Evolutionary conservation across 2,329 filamentous ascomycete genomes (phyloP).

Genomic region (Periconia sp.): DNA sequence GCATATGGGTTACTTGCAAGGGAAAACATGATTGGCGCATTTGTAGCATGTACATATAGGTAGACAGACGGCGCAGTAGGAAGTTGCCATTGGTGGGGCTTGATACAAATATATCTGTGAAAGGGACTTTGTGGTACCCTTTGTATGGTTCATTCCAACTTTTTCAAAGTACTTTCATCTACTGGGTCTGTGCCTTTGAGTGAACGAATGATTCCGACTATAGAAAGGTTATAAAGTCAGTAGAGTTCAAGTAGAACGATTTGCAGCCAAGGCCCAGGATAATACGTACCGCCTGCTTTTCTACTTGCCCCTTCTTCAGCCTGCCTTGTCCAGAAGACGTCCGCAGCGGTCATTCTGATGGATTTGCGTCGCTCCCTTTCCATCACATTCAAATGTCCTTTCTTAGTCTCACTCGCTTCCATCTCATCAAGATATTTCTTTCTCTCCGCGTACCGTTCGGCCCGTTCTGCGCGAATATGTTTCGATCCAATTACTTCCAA

Average conservation of each 20-base stretch:
- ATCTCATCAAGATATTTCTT: conserved; percentile 33
- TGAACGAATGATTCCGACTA: background rate
- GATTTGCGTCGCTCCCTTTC: conserved; percentile 36
- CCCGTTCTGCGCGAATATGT: conserved; percentile 29
- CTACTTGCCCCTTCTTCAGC: conserved; percentile 28
- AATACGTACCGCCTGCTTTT: conserved; percentile 19
- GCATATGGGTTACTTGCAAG: too few species aligned
- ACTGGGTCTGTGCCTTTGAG: background rate
- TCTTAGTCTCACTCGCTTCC: conserved; percentile 19
- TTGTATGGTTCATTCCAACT: background rate
- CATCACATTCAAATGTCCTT: conserved; percentile 17
- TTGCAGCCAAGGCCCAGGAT: conserved; percentile 30
- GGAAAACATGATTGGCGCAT: too few species aligned
- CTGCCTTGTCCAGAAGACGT: conserved; percentile 36
- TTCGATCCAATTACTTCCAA: conserved; percentile 30
- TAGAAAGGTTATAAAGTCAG: too few species aligned
- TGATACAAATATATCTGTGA: too few species aligned
- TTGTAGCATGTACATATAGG: too few species aligned
- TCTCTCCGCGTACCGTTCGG: conserved; percentile 26
- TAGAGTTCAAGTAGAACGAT: background rate
- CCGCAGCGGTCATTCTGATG: conserved; percentile 29
- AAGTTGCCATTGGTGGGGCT: too few species aligned
- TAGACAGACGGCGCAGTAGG: too few species aligned
- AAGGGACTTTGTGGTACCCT: too few species aligned
- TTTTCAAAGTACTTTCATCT: background rate